Percentiles rank a stretch among this genome's conserved stretches.
phyloP scores from a whole-genome alignment of 2,329 filamentous ascomycete genomes.

The Cryphonectria japonica region DNA sequence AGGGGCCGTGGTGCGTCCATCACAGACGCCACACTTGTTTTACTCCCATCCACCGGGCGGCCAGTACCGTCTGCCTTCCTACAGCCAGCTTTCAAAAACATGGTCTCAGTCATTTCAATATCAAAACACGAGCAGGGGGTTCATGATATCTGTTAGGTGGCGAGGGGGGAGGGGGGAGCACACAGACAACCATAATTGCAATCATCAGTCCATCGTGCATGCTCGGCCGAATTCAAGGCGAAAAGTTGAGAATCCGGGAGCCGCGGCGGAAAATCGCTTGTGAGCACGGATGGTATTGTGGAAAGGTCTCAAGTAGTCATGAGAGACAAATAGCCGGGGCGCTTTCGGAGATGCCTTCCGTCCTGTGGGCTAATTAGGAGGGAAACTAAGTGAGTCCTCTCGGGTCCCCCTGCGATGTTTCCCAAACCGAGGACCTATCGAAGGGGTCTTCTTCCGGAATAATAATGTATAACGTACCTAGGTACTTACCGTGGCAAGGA shows the following conservation, averaged over 20 bases:
- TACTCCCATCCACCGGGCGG: background rate
- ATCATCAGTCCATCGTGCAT: background rate
- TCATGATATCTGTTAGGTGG: background rate
- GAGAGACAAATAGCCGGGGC: background rate
- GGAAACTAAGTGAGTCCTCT: too few species aligned
- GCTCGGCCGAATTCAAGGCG: background rate
- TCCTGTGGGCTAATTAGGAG: background rate
- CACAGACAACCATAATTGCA: background rate
- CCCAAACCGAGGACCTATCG: too few species aligned
- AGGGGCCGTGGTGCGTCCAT: constrained; percentile 10
- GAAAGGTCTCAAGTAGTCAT: background rate
- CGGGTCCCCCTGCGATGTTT: too few species aligned
- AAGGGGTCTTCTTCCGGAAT: too few species aligned
- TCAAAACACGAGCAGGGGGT: background rate
- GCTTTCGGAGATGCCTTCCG: background rate
- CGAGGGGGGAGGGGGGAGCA: background rate
- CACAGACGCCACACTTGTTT: constrained; percentile 4
- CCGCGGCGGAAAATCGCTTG: background rate
- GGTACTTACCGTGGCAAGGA: background rate
- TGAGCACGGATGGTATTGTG: background rate
- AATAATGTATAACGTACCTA: background rate
- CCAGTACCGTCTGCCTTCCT: background rate
- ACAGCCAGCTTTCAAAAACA: background rate
- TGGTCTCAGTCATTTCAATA: background rate
- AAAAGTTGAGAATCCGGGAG: background rate